Base-by-base conservation (phyloP, 1,139 yeast genomes). In the Kluyveromyces marxianus region DNA sequence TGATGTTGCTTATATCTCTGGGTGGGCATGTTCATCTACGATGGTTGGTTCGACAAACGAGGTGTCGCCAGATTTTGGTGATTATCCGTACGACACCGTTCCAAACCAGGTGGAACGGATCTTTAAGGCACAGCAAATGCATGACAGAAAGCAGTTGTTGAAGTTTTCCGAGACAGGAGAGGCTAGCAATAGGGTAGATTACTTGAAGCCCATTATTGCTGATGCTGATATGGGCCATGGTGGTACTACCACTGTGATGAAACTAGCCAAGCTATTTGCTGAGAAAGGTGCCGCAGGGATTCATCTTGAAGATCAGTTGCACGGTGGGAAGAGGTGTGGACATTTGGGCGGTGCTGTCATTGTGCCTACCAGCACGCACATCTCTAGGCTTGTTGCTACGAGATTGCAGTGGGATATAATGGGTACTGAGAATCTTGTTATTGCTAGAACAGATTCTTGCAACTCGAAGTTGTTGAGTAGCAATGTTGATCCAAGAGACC, bases 181-280 rank as follows among this genome's bases (percentile, higher is more conserved):
- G 29, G 58, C 46, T 39, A 68, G 44, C 52, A 68, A 48, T 3
- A 44, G 50, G 39, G 63, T 69, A 39, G 83, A 79, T 54, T 79
- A 77, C 56, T 57, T 80, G 54, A 68, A 79, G 45, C 85, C 85
- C 8, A 77, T 79, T 46, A 73, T 79, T 54, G 85, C 85, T 4
- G 85, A 79, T 56, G 85, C 76, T 7, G 85, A 79, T 52, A 79
- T 82, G 56, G 85, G 85, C 7, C 83, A 78, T 58, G 85, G 85
- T n/a, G 83, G 85, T 24, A 66, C 74, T 24, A 77, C 81, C 2
- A 74, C 83, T 0, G 81, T 79, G 24, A 77, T 78, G 80, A 79
- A 79, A 57, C 63, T 77, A 41, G 80, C 83, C 36, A 80, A 80
- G 58, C 58, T 78, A 45, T 80, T 79, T 64, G 83, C 80, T 24